Base-by-base conservation (phyloP, 1,139 yeast genomes). In the Kodamaea plutei region DNA sequence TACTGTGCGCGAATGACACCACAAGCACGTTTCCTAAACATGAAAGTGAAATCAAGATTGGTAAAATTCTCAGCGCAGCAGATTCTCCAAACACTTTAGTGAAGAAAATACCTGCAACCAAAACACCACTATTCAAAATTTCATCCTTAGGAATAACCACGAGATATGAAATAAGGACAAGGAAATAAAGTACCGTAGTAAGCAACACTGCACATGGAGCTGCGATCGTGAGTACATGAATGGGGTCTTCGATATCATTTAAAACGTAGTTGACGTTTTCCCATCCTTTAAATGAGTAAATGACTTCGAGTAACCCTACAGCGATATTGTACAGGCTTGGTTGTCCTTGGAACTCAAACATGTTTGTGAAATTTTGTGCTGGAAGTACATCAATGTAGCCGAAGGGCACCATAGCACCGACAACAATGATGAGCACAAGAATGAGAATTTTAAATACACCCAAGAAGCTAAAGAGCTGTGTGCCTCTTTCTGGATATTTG, bases 11-110 rank as follows among this genome's bases (percentile, higher is more conserved):
- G 50, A 76, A 84, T 20, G 82, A 77, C 21, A 83, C 93, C 26
- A 84, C 79, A 56, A 83, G 61, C 17, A 84, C 91, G 48, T 84
- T 84, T 20, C 94, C 94, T 27, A 83, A 58, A 16, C 87, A 85
- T 40, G 84, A 77, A 23, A 82, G 59, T 1, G 89, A 85, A 25
- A 84, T 85, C 39, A 83, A 69, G n/a, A 79, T 75, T 1, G 88
- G 79, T 17, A 84, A 69, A 5, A 84, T 74, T 38, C 69, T 69
- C 36, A 72, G 50, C 1, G 81, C 79, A n/a, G 81, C 72, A 20
- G 67, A 64, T 30, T 67, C 67, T 25, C 91, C 91, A 57, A 83
- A 83, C n/a, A 79, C 79, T 45, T 78, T 77, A 35, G 72, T 73
- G 57, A 84, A 84, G 54, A 79, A 83, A 28, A 77, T 70, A 3